Evolutionary conservation across 1,139 yeast species (phyloP), one percentile per base, ranked within the genome.

Genomic region (Candida sojae): DNA sequence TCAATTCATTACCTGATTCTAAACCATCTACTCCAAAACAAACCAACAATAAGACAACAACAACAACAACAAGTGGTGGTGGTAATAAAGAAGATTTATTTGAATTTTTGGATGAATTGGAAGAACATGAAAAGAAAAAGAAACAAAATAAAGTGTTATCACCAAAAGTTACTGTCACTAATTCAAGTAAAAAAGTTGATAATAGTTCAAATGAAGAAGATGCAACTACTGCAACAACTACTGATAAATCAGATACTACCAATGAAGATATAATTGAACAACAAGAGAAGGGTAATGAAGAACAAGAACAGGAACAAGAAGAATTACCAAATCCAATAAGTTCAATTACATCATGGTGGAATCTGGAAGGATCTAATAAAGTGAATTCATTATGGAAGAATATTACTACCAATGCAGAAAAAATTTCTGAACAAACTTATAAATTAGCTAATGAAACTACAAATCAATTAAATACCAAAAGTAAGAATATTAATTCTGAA

Each of bases 21-120:
- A 75, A 76, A 50, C 53, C 69, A n/a, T 62, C 62, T 23, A 70
- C 77, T 13, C 71, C 75, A 9, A 64, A 62, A 35, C 71, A 74
- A 7, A 49, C 53, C 43, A 77, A 80, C 42, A 83, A 83, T 51
- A 8, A 26, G 11, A 38, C 30, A 21, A 21, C 8, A 7, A 11
- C 23, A 17, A 38, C 30, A 21, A 21, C 8, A 7, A 11, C 23
- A 11, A 17, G 17, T 7, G n/a, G 26, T 6, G 26, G 26, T 4
- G 43, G 21, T 4, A 46, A 50, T 30, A 47, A 50, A 25, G 87
- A 83, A 33, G 97, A 92, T 56, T 84, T 93, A 42, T 72, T 92
- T 61, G 96, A 89, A 34, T 92, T 93, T 59, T 72, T 93, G 53
- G 97, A 92, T 62, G 96, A 92, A 61, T 73, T 93, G 55, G 89